A percentile compares a stretch with the other conserved stretches of the same genome.
These are phyloP conservation scores for Daldinia bambusicola DNA, from an alignment of 495 filamentous ascomycete genomes.

Conservation along the genomic window DNA sequence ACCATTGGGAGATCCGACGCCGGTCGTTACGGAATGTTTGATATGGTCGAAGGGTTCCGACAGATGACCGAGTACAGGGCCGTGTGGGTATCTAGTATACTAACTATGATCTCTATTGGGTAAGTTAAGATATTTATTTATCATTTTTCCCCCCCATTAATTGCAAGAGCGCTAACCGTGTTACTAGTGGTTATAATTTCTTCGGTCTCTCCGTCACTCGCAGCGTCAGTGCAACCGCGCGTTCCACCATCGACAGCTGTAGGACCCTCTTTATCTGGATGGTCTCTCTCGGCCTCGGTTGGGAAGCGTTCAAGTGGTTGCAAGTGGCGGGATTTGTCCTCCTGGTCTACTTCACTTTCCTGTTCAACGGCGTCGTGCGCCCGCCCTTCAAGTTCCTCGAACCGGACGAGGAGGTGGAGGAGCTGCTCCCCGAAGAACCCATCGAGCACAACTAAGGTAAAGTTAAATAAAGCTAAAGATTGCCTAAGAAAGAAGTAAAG, in stretches of 20 bases:
- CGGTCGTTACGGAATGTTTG: slow-evolving; percentile 86
- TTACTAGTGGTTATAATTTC: slow-evolving; percentile 92
- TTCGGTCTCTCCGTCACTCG: slow-evolving; percentile 94
- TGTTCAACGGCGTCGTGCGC: slow-evolving; percentile 92
- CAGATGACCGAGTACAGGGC: slow-evolving; percentile 76
- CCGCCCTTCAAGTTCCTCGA: slow-evolving; percentile 71
- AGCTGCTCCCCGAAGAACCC: slow-evolving; percentile 84
- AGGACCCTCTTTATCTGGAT: slow-evolving; percentile 99
- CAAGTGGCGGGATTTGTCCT: slow-evolving; percentile 89
- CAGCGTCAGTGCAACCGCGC: slow-evolving; percentile 85
- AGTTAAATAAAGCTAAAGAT: slow-evolving; percentile 8
- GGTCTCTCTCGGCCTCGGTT: slow-evolving; percentile 89
- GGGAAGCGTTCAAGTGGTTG: slow-evolving; percentile 98
- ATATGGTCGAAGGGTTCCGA: slow-evolving; percentile 82
- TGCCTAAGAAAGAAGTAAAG: background rate
- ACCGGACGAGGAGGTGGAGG: slow-evolving; percentile 68
- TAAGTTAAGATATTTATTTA: slow-evolving; percentile 57
- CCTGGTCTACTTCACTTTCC: slow-evolving; percentile 94
- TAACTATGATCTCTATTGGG: slow-evolving; percentile 98
- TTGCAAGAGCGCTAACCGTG: slow-evolving; percentile 7
- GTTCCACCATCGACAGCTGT: slow-evolving; percentile 96
- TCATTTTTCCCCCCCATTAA: slow-evolving; percentile 21
- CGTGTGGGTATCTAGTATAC: slow-evolving; percentile 76
- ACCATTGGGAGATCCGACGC: slow-evolving; percentile 76
- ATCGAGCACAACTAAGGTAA: slow-evolving; percentile 72